These are phyloP conservation scores for Jatropha podagrica DNA, from an alignment of 441 rosid genomes.

Conservation along the genomic window DNA sequence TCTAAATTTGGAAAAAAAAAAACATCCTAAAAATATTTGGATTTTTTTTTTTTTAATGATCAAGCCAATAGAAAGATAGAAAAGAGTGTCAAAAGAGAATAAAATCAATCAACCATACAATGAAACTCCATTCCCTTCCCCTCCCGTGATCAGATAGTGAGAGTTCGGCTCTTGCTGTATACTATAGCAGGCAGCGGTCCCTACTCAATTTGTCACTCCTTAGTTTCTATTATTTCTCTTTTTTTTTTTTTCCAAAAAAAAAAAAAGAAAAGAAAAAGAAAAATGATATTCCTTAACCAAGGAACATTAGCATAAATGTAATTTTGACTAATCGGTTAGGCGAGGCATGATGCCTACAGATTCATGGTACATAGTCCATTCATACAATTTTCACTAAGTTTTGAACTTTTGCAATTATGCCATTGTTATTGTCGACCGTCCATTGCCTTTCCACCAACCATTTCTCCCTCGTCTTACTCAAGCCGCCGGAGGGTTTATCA, in stretches of 20 bases:
- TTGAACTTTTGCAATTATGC: not conserved
- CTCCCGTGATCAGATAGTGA: constrained; percentile 1
- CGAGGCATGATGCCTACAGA: constrained; percentile 49
- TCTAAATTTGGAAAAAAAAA: too few species aligned
- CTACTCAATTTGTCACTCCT: not conserved
- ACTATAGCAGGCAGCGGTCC: not conserved
- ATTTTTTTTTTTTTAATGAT: too few species aligned
- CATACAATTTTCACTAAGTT: constrained; percentile 8
- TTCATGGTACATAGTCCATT: constrained; percentile 52
- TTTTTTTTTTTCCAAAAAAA: not conserved
- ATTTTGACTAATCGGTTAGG: constrained; percentile 48
- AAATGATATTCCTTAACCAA: not conserved
- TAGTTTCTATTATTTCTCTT: not conserved
- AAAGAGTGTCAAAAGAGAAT: too few species aligned
- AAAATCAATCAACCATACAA: too few species aligned
- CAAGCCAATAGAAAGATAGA: too few species aligned
- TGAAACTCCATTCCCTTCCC: not conserved
- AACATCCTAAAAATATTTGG: too few species aligned
- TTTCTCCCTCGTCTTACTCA: constrained; percentile 3
- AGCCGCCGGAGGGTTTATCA: not conserved
- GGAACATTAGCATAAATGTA: not conserved
- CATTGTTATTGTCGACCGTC: not conserved
- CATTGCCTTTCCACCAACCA: constrained; percentile 21
- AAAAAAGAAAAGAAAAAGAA: too few species aligned
- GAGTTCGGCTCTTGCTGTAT: not conserved